Percentiles rank a stretch among this genome's conserved stretches.
phyloP scores from a whole-genome alignment of 2,329 filamentous ascomycete genomes.

The Mariannaea elegans region DNA sequence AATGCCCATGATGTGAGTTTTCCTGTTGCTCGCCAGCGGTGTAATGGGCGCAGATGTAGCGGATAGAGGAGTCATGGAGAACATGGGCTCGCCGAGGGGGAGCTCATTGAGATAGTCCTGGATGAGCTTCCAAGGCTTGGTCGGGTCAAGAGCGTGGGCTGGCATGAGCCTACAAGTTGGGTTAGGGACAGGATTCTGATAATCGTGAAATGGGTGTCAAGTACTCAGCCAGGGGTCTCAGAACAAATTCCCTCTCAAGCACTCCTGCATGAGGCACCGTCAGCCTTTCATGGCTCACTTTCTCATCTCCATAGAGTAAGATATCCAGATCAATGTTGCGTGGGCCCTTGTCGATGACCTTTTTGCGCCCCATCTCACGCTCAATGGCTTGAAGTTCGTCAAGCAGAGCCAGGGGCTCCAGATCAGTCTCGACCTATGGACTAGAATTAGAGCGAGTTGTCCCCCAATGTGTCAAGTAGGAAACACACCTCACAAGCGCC shows the following conservation, averaged over 20 bases:
- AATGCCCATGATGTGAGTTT: slow-evolving; percentile 90
- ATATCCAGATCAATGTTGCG: slow-evolving; percentile 96
- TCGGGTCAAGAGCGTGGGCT: slow-evolving; percentile 59
- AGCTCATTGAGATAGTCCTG: slow-evolving; percentile 70
- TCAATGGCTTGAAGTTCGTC: slow-evolving; percentile 88
- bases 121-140: slow-evolving; percentile 67
- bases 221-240: slow-evolving; percentile 84
- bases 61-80: slow-evolving; percentile 67
- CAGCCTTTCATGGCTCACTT: slow-evolving; percentile 75
- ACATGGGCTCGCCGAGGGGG: slow-evolving; percentile 59
- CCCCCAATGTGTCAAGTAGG: not conserved
- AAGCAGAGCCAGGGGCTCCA: slow-evolving; percentile 79
- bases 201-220: slow-evolving; percentile 33
- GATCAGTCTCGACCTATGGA: slow-evolving; percentile 84
- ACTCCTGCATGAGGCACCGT: slow-evolving; percentile 86
- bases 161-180: slow-evolving; percentile 60
- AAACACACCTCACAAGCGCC: slow-evolving; percentile 85
- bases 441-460: slow-evolving; percentile 22
- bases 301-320: slow-evolving; percentile 77
- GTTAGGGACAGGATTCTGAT: slow-evolving; percentile 5
- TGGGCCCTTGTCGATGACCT: slow-evolving; percentile 91
- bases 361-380: slow-evolving; percentile 78
- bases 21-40: slow-evolving; percentile 64
- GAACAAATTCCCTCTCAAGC: slow-evolving; percentile 90
- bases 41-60: slow-evolving; percentile 60